Evolutionary conservation across 164 flowering plant genomes (phyloP).

Genomic region (Kalanchoe fedtschenkoi): DNA sequence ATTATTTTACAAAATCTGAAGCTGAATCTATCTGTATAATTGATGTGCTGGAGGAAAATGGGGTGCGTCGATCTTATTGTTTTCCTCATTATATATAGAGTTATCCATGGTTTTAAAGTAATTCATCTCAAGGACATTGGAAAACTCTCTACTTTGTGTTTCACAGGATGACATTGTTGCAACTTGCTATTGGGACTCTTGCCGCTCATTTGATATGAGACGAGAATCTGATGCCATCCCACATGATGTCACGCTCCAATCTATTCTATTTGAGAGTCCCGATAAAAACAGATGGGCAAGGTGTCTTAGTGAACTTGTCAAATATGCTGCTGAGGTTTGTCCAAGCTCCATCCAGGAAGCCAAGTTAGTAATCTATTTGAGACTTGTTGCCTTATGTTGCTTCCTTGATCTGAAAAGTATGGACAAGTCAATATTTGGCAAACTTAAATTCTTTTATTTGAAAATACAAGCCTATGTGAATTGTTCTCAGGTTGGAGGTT

Average conservation of each 20-base stretch:
- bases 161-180: slow-evolving; percentile 94
- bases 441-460: background rate
- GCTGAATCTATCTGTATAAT: slow-evolving; percentile 80
- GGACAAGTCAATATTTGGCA: background rate
- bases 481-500: slow-evolving; percentile 61
- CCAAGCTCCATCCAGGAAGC: slow-evolving; percentile 88
- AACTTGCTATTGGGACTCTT: slow-evolving; percentile 94
- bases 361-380: slow-evolving; percentile 40
- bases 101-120: background rate
- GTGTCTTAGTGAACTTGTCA: slow-evolving; percentile 91
- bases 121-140: background rate
- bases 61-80: slow-evolving; percentile 35
- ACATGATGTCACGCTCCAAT: slow-evolving; percentile 80
- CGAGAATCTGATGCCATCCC: slow-evolving; percentile 86
- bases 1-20: slow-evolving; percentile 44
- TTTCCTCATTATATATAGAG: background rate
- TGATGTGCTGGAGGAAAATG: slow-evolving; percentile 96
- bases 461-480: background rate
- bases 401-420: background rate
- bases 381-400: background rate
- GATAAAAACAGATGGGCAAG: slow-evolving; percentile 96
- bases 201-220: slow-evolving; percentile 83
- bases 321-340: slow-evolving; percentile 88
- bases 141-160: background rate
- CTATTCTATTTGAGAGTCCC: slow-evolving; percentile 84